A percentile compares a stretch with the other conserved stretches of the same genome.
Evolutionary conservation across 148 eudicot genomes (phyloP).

Genomic region (Oxyria digyna): DNA sequence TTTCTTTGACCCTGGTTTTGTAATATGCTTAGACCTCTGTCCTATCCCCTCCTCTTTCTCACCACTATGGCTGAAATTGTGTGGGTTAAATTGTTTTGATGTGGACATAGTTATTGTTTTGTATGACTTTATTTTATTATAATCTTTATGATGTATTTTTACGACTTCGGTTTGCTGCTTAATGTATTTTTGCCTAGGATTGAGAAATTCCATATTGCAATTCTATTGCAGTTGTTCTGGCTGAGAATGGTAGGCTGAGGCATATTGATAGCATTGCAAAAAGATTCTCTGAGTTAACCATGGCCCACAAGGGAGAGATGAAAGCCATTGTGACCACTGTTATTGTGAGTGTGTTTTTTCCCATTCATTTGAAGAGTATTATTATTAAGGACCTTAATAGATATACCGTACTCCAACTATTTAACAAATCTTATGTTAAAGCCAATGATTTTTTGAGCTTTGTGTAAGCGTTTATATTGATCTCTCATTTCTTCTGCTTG

Average conservation of each 20-base stretch:
- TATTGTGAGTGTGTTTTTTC: conserved; percentile 44
- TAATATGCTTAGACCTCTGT: too few species aligned
- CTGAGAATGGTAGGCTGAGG: conserved; percentile 73
- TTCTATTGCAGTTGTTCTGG: conserved; percentile 41
- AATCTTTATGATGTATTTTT: not conserved
- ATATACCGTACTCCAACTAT: not conserved
- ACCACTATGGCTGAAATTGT: not conserved
- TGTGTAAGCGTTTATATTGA: not conserved
- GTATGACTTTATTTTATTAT: not conserved
- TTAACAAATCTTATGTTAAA: not conserved
- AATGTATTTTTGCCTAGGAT: not conserved
- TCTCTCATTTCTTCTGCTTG: not conserved
- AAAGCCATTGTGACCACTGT: conserved; percentile 70
- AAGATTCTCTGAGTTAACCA: conserved; percentile 66
- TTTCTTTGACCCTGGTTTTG: too few species aligned
- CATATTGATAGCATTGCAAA: conserved; percentile 44
- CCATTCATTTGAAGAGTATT: not conserved
- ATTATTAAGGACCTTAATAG: not conserved
- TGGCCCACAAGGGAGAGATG: conserved; percentile 87
- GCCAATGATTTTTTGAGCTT: not conserved
- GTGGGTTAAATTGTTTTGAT: too few species aligned
- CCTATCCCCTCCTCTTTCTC: not conserved
- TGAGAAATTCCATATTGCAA: not conserved
- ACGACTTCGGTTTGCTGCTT: not conserved
- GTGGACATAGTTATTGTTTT: too few species aligned